Percentiles rank a stretch among this genome's conserved stretches.
phyloP scores from a whole-genome alignment of 192 early-diverging fungal genomes.

The Linnemannia zychae region DNA sequence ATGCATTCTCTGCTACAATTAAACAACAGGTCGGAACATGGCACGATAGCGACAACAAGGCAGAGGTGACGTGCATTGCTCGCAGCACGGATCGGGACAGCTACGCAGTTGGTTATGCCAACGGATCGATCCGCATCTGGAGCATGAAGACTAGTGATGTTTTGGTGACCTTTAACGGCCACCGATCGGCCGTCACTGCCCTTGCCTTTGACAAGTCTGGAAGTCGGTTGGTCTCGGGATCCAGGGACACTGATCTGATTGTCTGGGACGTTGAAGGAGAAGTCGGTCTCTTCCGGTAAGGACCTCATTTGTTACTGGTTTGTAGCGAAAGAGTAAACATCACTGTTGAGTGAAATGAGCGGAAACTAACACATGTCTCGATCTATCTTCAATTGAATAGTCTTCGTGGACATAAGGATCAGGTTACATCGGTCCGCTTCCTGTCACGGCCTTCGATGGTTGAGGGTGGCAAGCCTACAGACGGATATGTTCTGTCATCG shows the following conservation, averaged over 20 bases:
- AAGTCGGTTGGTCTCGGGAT: constrained; percentile 89
- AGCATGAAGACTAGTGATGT: constrained; percentile 66
- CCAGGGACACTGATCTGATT: constrained; percentile 94
- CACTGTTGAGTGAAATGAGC: not conserved
- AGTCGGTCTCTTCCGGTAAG: constrained; percentile 78
- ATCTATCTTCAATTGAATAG: constrained; percentile 38
- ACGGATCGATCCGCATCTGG: constrained; percentile 96
- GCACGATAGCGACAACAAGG: constrained; percentile 84
- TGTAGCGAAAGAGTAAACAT: not conserved
- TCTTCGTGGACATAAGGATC: constrained; percentile 96
- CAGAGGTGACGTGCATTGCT: constrained; percentile 88
- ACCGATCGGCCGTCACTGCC: constrained; percentile 87
- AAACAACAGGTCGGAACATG: constrained; percentile 71
- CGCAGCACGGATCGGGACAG: constrained; percentile 75
- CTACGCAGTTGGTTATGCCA: constrained; percentile 93
- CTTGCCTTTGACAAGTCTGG: constrained; percentile 86
- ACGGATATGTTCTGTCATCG: constrained; percentile 84
- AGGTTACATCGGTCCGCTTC: constrained; percentile 85
- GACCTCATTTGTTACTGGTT: not conserved
- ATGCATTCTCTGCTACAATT: not conserved
- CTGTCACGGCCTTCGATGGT: constrained; percentile 55
- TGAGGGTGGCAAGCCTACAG: constrained; percentile 62
- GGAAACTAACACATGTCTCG: not conserved
- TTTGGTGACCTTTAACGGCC: constrained; percentile 90
- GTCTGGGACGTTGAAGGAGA: constrained; percentile 97